Conservation (phyloP, 106 monocot species). For the Dactylorhiza incarnata region DNA sequence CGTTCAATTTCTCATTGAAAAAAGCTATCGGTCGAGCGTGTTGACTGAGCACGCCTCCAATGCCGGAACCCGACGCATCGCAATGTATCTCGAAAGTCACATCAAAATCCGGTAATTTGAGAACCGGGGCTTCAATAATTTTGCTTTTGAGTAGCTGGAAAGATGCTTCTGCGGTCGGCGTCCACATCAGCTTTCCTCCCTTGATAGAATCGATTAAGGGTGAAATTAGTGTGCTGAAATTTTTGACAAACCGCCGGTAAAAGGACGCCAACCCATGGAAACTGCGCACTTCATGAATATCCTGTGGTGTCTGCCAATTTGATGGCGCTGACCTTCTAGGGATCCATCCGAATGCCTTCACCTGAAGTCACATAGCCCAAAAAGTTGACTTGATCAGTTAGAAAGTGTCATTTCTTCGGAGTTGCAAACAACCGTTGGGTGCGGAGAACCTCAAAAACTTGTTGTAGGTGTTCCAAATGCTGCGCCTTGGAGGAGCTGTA, state of each 20-base stretch:
- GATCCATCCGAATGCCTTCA: not conserved
- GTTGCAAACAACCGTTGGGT: not conserved
- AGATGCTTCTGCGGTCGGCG: not conserved
- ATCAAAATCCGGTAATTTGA: too few relatives aligned
- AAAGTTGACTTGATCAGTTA: not conserved
- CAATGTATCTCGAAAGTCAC: too few relatives aligned
- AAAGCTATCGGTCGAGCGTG: too few relatives aligned
- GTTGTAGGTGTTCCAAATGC: not conserved
- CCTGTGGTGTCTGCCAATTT: not conserved
- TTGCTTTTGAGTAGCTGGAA: too few relatives aligned
- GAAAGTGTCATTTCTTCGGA: conserved; percentile 5
- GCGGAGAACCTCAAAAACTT: not conserved
- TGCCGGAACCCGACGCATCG: too few relatives aligned
- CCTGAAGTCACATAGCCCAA: not conserved
- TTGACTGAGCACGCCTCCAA: too few relatives aligned
- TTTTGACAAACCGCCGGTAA: not conserved
- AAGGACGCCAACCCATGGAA: conserved; percentile 8
- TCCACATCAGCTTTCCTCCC: not conserved
- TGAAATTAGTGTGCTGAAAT: conserved; percentile 4
- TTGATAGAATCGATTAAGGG: conserved; percentile 5
- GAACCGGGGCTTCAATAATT: too few relatives aligned
- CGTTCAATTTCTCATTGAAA: too few relatives aligned
- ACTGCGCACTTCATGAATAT: not conserved
- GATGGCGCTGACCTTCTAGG: not conserved
- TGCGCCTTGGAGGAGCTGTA: not conserved